A percentile compares a stretch with the other conserved stretches of the same genome.
phyloP scores from a whole-genome alignment of 164 flowering plant genomes.

The Cinnamomum chago region DNA sequence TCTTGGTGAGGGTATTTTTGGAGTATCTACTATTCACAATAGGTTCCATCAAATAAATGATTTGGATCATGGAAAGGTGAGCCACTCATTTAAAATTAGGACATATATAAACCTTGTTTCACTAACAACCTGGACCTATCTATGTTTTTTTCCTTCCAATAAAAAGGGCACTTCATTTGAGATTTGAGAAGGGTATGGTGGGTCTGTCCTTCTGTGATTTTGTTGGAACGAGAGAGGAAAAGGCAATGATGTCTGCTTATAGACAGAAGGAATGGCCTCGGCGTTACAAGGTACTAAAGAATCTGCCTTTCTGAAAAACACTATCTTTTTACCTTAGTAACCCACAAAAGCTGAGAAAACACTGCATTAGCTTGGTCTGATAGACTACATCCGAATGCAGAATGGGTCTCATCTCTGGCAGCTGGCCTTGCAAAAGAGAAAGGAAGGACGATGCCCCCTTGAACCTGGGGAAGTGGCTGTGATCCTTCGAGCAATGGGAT shows the following conservation, averaged over 20 bases:
- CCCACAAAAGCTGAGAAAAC: neutral
- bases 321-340: neutral
- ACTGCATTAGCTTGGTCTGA: constrained; percentile 6
- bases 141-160: constrained; percentile 1
- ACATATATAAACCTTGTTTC: neutral
- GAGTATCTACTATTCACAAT: neutral
- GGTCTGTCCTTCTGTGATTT: constrained; percentile 98
- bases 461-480: constrained; percentile 99
- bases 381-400: constrained; percentile 36
- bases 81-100: neutral
- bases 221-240: constrained; percentile 95
- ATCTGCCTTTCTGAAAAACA: neutral
- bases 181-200: constrained; percentile 99
- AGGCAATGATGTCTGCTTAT: constrained; percentile 85
- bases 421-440: constrained; percentile 89
- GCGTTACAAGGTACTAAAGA: constrained; percentile 67
- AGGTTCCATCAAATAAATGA: neutral
- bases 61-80: neutral
- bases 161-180: constrained; percentile 95
- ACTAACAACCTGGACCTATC: neutral
- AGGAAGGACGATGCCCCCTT: constrained; percentile 98
- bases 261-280: constrained; percentile 99
- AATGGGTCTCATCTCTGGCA: constrained; percentile 99
- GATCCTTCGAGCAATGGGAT: constrained; percentile 94
- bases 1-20: neutral